Evolutionary conservation across 768 basidiomycete genomes (phyloP), one percentile per base, ranked within the genome.

Genomic region (Lentinula raphanica): DNA sequence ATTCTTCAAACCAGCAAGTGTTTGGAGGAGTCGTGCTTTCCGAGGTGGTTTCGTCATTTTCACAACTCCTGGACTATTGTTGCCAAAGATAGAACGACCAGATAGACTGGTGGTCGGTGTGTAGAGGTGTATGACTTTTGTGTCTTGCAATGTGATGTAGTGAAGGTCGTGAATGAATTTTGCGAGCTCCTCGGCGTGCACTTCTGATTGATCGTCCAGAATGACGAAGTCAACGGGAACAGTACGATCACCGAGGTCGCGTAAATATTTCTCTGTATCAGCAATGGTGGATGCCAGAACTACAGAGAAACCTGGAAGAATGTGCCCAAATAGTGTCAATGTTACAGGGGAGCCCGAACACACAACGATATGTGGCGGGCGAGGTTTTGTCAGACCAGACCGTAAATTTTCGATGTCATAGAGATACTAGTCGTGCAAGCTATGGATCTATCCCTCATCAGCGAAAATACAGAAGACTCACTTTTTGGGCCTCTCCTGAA

Each of bases 41-140:
- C 87, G 75, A 11, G 87, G 85, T 0, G 87, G 87, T 67, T 88
- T 89, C 8, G 85, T 87, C 77, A 88, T 83, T 60, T 84, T 82
- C 25, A 83, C 74, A 5, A 88, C 79, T 12, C 83, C 83, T 0
- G 82, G 76, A 29, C 75, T 77, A 59, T 70, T 82, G 44, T 73
- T 79, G 28, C 74, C 72, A 58, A 85, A 81, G 17, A 82, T 72
- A 1, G 77, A 72, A 42, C 79, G 78, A 17, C 82, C 80, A 5
- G 80, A 74, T 38, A 78, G 74, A 60, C 80, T 84, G 21, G 84
- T 83, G 1, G 84, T 86, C 1, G 87, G 88, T 1, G 87, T 88
- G 66, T 87, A 88, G 19, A 90, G 72, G 60, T 89, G 87, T 13
- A 90, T 76, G 56, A 88, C 71, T 70, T 85, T 86, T 3, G 86